phyloP scores from a whole-genome alignment of 169 alveolate species.

The Eimeria maxima region DNA sequence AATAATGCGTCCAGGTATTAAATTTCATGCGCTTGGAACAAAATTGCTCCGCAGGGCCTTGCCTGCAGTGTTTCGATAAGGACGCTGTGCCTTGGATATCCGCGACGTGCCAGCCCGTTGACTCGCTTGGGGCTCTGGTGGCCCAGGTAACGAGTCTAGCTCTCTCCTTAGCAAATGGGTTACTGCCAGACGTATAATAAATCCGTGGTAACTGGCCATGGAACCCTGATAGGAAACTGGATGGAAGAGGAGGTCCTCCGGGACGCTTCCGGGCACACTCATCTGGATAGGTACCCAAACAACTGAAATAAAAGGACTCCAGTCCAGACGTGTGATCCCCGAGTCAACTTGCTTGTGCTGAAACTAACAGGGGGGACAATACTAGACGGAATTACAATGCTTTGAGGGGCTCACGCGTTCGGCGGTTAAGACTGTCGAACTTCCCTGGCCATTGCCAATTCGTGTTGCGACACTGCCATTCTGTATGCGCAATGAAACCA shows the following conservation, averaged over 20 bases:
- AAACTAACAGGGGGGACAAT: not conserved
- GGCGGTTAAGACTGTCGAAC: not conserved
- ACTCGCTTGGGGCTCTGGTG: not conserved
- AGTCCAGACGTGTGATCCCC: not conserved
- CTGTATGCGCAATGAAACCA: not conserved
- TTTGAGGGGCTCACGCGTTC: not conserved
- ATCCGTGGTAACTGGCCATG: constrained; percentile 78
- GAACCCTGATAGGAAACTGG: constrained; percentile 84
- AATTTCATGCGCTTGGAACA: constrained; percentile 8
- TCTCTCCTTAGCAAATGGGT: constrained; percentile 38
- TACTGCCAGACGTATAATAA: constrained; percentile 80
- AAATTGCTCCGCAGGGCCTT: not conserved
- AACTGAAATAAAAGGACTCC: not conserved
- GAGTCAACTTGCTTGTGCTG: not conserved
- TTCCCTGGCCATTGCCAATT: not conserved
- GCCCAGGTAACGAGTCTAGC: not conserved
- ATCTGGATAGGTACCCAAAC: constrained; percentile 66
- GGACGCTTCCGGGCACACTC: constrained; percentile 77
- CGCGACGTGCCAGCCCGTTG: not conserved
- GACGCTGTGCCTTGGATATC: constrained; percentile 1
- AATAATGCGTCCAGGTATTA: not conserved
- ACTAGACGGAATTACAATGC: not conserved
- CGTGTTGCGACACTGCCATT: not conserved
- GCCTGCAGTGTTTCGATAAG: not conserved
- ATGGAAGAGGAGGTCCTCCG: constrained; percentile 81